Evolutionary conservation across 768 basidiomycete species (phyloP), one percentile per base, ranked within the genome.

Genomic region (Phaeotremella fagi): DNA sequence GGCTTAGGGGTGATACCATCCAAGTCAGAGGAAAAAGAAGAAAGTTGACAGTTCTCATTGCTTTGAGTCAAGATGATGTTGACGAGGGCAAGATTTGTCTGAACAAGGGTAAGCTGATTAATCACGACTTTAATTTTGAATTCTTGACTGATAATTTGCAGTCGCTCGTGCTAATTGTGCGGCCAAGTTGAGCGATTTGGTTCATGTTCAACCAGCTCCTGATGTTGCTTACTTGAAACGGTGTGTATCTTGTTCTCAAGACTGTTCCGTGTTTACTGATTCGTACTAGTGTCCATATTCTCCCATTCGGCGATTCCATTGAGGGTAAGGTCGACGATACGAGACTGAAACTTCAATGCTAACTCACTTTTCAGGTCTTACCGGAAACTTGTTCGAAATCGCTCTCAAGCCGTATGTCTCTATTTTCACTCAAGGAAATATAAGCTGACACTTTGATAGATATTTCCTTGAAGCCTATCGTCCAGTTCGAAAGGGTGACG

Each of bases 181-280:
- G 50, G 90, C 98, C 64, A 98, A 97, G 79, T 85, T 98, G 37
- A 94, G 88, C 37, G 95, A 99, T 75, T 81, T 98, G 50, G 90
- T 90, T 72, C 88, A 88, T 57, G 91, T 99, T 0, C 92, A 98
- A 75, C 84, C 89, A 67, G 97, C 92, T 73, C 82, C 86, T 55
- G 94, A 98, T 70, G 97, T 98, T 81, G 95, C 97, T 77, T 99
- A 99, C 75, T 95, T 95, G 61, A 98, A 99, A 75, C 86, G 94
- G 63, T 61, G 16, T 38, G 63, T 48, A 18, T 22, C 15, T 20
- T 37, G 3, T n/a, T 16, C 20, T 9, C 12, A 6, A 26, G n/a
- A 4, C 2, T 11, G 9, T 25, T 20, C n/a, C 7, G 37, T 42
- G 47, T 18, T 22, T 9, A 49, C 58, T 53, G 27, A 56, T 26